phyloP scores from a whole-genome alignment of 257 asterid species.

The Nemophila menziesii region DNA sequence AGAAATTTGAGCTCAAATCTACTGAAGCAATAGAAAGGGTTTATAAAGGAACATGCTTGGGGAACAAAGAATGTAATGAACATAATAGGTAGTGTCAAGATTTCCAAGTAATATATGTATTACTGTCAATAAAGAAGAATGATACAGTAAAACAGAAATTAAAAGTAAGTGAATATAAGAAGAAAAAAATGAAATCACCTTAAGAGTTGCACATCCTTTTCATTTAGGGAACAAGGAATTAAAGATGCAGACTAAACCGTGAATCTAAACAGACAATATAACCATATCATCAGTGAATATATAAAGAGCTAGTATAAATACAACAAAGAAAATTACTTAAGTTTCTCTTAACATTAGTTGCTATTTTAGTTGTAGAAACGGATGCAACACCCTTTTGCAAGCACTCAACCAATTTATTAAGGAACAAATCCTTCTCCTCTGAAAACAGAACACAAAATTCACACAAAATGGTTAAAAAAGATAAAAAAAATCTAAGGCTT shows the following conservation, averaged over 20 bases:
- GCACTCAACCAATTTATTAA: conserved; percentile 63
- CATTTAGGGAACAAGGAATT: conserved; percentile 68
- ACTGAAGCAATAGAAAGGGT: no score
- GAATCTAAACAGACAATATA: conserved; percentile 55
- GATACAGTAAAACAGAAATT: no score
- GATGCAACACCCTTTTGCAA: conserved; percentile 42
- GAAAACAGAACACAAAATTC: conserved; percentile 21
- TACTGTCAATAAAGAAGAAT: no score
- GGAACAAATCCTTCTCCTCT: conserved; percentile 96
- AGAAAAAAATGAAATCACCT: no score
- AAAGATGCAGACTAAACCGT: conserved; percentile 76
- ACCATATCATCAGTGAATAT: conserved; percentile 17
- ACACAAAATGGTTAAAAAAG: no score
- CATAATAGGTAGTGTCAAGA: no score
- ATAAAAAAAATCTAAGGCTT: no score
- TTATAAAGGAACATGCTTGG: no score
- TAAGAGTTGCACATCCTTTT: conserved; percentile 81
- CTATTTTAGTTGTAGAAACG: conserved; percentile 38
- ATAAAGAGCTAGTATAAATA: conserved; percentile 9
- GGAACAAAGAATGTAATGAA: no score
- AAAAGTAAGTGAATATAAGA: no score
- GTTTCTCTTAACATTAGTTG: conserved; percentile 45
- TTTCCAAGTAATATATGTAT: no score
- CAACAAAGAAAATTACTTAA: conserved; percentile 30
- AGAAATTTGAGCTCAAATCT: no score